Base-by-base conservation (phyloP, 345 rosid genomes). In the Triadica sebifera region DNA sequence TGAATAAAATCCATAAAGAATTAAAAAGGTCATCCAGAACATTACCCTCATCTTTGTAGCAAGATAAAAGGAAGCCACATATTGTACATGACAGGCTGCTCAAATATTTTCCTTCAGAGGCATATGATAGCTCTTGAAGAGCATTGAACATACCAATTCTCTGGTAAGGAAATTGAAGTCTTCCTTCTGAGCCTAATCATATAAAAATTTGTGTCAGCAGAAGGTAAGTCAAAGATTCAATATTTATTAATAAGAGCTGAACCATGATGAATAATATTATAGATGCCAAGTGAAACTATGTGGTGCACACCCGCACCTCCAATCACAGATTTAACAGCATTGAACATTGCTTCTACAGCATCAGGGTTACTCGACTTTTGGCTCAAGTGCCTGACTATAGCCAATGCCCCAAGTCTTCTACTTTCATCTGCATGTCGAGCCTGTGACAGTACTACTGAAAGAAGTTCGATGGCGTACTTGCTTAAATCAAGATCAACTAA, bases 321-420 rank as follows among this genome's bases (percentile, higher is more conserved):
- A 84, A 93, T 86, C 64, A 95, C 85, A 16, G 97, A 86, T 86
- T 93, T 90, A 70, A 90, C 69, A 12, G 84, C 87, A 78, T 70
- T 87, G 69, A 93, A 90, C 96, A 93, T 91, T 16, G 92, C 88
- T 83, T 90, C 98, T 65, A 87, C 72, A 79, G 88, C 85, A 87
- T 95, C 99, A 65, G 99, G 98, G 85, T 87, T 93, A 80, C 99
- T 95, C 58, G 99, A 89, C 79, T 91, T 95, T 79, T 81, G 82
- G 77, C 93, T 89, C 82, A 95, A 74, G 80, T 84, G 86, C 76
- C 83, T 78, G 50, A 93, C 82, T 78, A 93, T 77, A 78, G 85
- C 76, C 85, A 93, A 86, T 67, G 98, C 97, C 53, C 68, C 85
- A 67, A 77, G 45, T 79, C 97, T 89, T 86, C 98, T 90, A 76